Base-by-base conservation (phyloP, 1,139 yeast genomes). In the Eremothecium coryli region DNA sequence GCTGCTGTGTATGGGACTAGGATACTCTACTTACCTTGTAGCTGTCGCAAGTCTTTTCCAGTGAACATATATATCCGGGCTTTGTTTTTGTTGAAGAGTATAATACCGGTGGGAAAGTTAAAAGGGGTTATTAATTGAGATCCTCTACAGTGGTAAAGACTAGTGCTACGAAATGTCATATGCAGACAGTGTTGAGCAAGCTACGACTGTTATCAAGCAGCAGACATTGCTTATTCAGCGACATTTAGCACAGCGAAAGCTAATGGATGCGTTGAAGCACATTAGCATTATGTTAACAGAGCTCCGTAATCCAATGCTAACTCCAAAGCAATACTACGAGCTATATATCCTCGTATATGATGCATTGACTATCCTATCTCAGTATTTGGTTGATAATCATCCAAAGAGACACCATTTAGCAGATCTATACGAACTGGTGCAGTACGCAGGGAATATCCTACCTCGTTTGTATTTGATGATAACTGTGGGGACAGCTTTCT, bases 321-420 rank as follows among this genome's bases (percentile, higher is more conserved):
- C 85, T 3, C 98, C 98, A 1, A 88, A 88, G 56, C 93, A 84
- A 56, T 90, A 90, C 64, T 90, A 90, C 56, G 98, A 90, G 58
- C 63, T 93, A 32, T 90, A 90, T 60, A 82, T 85, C 54, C 68
- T 81, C 34, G 77, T 82, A 2, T 88, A 81, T 50, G 98, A 90
- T 58, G 79, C 94, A 0, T 64, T 93, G 54, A 82, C 82, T 34
- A 62, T 70, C 28, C 65, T 90, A 33, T 73, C 86, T 2, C 64
- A 65, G 11, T 81, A 77, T 50, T 63, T 90, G 41, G 66, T 71
- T 37, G 81, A 73, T 18, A 74, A 74, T 41, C 88, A 84, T 50
- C 74, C 76, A 8, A 51, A 50, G 38, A 65, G 71, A 26, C 81
- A 85, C 39, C 93, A 88, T 57, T 63, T 90, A 40, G 86, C 94